Percentiles rank a stretch among this genome's conserved stretches.
Conservation (phyloP, 306 rosid genomes). For the Corylus heterophylla region DNA sequence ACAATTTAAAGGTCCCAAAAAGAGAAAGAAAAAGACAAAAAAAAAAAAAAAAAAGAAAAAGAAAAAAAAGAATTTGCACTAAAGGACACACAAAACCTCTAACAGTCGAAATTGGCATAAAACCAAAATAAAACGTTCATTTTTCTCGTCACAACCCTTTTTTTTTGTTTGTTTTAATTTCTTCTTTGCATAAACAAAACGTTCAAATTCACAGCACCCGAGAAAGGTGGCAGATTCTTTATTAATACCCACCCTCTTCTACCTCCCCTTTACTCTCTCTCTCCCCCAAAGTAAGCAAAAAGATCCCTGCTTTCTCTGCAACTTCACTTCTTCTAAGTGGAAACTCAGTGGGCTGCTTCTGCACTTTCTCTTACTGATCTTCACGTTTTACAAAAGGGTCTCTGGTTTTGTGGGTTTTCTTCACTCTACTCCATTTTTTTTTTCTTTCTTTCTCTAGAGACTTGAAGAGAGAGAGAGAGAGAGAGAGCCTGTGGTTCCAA, state of each 20-base stretch:
- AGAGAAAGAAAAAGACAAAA: no score
- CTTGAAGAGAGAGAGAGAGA: constrained; percentile 47
- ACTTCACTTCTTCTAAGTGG: constrained; percentile 24
- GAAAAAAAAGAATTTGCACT: not conserved
- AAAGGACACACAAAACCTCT: not conserved
- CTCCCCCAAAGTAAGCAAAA: constrained; percentile 38
- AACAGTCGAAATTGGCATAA: constrained; percentile 40
- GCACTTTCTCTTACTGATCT: constrained; percentile 20
- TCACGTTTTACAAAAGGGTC: constrained; percentile 26
- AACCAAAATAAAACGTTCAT: constrained; percentile 70
- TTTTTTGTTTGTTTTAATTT: not conserved
- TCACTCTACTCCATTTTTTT: constrained; percentile 10
- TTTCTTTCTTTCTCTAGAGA: not conserved
- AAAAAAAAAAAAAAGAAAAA: not conserved
- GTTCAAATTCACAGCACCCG: constrained; percentile 65
- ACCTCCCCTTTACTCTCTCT: constrained; percentile 5
- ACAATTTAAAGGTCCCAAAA: no score
- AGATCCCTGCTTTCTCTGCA: constrained; percentile 46
- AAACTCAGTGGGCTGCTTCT: constrained; percentile 31
- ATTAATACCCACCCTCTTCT: constrained; percentile 13
- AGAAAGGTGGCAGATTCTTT: constrained; percentile 48
- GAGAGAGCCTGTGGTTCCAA: constrained; percentile 30
- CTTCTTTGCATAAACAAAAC: constrained; percentile 38
- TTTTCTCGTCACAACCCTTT: constrained; percentile 35
- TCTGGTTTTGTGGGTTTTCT: constrained; percentile 27